Evolutionary conservation across 176 grass and related monocot genomes (phyloP), one percentile per base, ranked within the genome.

Genomic region (Guadua angustifolia): DNA sequence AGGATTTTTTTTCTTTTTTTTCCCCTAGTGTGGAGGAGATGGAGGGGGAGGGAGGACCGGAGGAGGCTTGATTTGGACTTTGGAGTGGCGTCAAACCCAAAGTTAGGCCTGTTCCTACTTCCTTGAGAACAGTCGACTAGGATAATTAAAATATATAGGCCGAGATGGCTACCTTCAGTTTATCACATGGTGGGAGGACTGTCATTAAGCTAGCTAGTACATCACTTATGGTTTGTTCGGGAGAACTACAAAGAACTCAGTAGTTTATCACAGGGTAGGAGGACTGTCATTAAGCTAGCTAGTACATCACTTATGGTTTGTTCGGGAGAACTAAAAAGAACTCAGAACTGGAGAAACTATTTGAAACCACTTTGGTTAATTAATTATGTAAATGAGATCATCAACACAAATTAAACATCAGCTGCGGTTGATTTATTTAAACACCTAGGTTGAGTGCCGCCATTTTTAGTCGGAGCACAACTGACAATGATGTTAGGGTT

Each of bases 11-110:
- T 46, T 21, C 8, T 9, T 18, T 26, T 38, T 0, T 33, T 9
- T 18, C 21, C 25, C 0, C 22, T 2, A 4, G 24, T 44, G 35
- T 9, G 21, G 38, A 47, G 19, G 18, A 9, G 19, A 5, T 47
- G 19, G 40, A 40, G 39, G 9, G n/a, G n/a, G n/a, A n/a, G 22
- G 59, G 8, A 24, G 43, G 4, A n/a, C n/a, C n/a, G n/a, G 12
- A 9, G 15, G 40, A 75, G 51, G 77, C 70, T 63, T 89, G 71
- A 76, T 70, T 72, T 70, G 63, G 35, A 89, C 36, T 71, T 62
- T 17, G 64, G 46, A 65, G 64, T 33, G 4, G 17, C 83, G 64
- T 89, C 88, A 82, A 82, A 86, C 35, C 77, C 71, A 38, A 64
- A 53, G 72, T 71, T 86, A 64, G 78, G 88, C 36, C 15, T 19